phyloP scores from a whole-genome alignment of 371 early-diverging fungal species.

The Rhizopus sp. region DNA sequence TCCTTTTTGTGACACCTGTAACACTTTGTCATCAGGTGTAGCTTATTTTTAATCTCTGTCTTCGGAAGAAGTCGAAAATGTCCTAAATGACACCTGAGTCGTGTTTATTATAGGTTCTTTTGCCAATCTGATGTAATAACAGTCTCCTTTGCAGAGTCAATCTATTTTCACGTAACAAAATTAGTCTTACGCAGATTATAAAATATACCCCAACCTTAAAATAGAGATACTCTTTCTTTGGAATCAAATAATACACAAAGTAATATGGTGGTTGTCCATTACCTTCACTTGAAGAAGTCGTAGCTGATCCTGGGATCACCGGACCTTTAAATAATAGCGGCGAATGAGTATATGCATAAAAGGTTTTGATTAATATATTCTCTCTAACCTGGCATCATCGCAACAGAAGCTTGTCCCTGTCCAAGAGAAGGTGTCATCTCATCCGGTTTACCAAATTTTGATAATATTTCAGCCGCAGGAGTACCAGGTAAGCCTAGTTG shows the following conservation, averaged over 20 bases:
- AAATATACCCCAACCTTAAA: constrained; percentile 33
- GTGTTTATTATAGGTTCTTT: constrained; percentile 21
- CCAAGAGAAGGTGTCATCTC: constrained; percentile 41
- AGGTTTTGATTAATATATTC: not conserved
- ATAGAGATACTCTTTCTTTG: constrained; percentile 60
- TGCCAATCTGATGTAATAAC: constrained; percentile 55
- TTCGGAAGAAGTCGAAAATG: too few relatives aligned
- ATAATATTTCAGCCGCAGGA: constrained; percentile 43
- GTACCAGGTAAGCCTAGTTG: constrained; percentile 50
- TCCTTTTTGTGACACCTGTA: too few relatives aligned
- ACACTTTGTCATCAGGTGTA: too few relatives aligned
- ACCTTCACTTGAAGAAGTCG: constrained; percentile 7
- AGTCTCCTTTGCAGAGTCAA: constrained; percentile 45
- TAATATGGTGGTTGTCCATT: constrained; percentile 26
- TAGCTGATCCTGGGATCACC: constrained; percentile 11
- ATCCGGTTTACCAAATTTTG: constrained; percentile 56
- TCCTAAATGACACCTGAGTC: too few relatives aligned
- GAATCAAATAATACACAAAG: constrained; percentile 61
- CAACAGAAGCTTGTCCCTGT: constrained; percentile 20
- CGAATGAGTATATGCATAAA: constrained; percentile 13
- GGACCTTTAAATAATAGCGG: constrained; percentile 22
- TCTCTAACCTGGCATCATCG: constrained; percentile 44
- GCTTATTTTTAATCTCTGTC: too few relatives aligned
- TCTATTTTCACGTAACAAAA: constrained; percentile 13
- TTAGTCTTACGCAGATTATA: not conserved